A percentile compares a stretch with the other conserved stretches of the same genome.
These are phyloP conservation scores for Aspergillus pseudoterreus DNA, from an alignment of 2,329 filamentous ascomycete species.

Conservation along the genomic window DNA sequence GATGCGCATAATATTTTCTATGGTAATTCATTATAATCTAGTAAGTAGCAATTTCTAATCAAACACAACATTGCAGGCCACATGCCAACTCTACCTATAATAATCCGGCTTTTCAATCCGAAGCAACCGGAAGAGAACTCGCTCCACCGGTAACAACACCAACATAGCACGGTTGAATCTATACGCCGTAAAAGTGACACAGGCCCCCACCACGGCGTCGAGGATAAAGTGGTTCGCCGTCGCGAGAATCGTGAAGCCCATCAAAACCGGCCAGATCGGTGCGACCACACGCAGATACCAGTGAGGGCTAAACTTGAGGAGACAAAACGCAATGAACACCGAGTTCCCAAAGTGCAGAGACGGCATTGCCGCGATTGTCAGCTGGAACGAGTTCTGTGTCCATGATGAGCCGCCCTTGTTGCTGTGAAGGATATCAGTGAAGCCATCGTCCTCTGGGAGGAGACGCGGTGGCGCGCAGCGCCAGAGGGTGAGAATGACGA, in stretches of 20 bases:
- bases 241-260: constrained; percentile 58
- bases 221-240: constrained; percentile 67
- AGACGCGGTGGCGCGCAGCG: constrained; percentile 49
- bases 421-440: constrained; percentile 45
- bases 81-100: neutral
- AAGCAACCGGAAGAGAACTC: constrained; percentile 14
- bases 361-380: constrained; percentile 51
- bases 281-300: constrained; percentile 33
- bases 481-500: constrained; percentile 46
- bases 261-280: constrained; percentile 42
- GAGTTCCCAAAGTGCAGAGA: constrained; percentile 46
- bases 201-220: constrained; percentile 61
- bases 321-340: constrained; percentile 25
- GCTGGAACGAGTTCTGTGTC: constrained; percentile 46
- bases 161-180: constrained; percentile 20
- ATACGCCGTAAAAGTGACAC: constrained; percentile 21
- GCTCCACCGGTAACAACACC: constrained; percentile 20
- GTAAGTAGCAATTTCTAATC: no score
- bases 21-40: no score
- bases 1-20: no score
- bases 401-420: constrained; percentile 27
- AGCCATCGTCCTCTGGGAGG: constrained; percentile 43
- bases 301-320: constrained; percentile 41
- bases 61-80: no score
- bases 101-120: constrained; percentile 21